These are phyloP conservation scores for Pythium rishiriense DNA, from an alignment of 352 stramenopile genomes.

Conservation along the genomic window DNA sequence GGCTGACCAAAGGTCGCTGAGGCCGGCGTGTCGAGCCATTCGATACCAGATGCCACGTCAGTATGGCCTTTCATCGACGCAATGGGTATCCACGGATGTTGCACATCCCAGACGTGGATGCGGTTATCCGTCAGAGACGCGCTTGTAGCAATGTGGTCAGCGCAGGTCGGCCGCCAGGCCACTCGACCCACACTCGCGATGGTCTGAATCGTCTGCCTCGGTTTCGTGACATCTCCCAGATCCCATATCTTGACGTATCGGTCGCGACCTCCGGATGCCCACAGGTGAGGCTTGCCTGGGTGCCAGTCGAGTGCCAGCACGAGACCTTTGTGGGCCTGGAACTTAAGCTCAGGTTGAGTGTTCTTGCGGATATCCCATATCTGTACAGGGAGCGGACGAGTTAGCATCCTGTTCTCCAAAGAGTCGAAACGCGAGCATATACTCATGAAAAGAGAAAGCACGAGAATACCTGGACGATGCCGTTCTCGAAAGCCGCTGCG, in stretches of 20 bases:
- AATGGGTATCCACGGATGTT: slow-evolving; percentile 81
- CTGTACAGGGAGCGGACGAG: slow-evolving; percentile 19
- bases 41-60: slow-evolving; percentile 81
- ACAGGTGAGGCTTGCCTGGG: slow-evolving; percentile 54
- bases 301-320: slow-evolving; percentile 87
- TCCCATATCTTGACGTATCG: slow-evolving; percentile 90
- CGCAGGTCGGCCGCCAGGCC: slow-evolving; percentile 72
- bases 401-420: no score
- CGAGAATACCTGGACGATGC: slow-evolving; percentile 61
- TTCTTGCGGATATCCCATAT: slow-evolving; percentile 89
- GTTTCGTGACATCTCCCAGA: slow-evolving; percentile 64
- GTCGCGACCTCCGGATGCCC: slow-evolving; percentile 82
- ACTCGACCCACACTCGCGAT: slow-evolving; percentile 85
- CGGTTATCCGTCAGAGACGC: slow-evolving; percentile 86
- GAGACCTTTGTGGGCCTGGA: slow-evolving; percentile 85
- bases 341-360: slow-evolving; percentile 77
- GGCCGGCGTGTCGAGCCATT: slow-evolving; percentile 82
- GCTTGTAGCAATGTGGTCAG: slow-evolving; percentile 84
- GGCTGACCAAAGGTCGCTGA: slow-evolving; percentile 29
- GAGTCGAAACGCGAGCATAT: no score
- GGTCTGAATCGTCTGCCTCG: slow-evolving; percentile 83
- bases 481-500: slow-evolving; percentile 84
- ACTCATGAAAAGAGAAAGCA: not conserved
- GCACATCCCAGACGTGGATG: slow-evolving; percentile 86
- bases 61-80: slow-evolving; percentile 85